Conservation (phyloP, 805 yeast genomes). For the Lachancea dasiensis region DNA sequence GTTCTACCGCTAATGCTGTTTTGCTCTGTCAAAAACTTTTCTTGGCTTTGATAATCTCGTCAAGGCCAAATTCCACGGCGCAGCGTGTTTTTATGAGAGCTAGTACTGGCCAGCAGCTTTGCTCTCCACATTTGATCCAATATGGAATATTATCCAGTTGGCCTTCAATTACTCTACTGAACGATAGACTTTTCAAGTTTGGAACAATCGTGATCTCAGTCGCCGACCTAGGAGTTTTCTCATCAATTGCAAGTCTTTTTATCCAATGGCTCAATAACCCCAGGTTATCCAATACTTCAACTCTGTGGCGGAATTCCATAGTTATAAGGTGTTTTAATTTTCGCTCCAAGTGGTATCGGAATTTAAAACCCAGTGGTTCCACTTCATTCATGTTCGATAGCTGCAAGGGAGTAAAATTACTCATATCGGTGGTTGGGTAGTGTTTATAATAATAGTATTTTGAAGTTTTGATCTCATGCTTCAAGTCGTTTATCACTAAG, state of each 20-base stretch:
- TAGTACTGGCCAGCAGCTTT: slow-evolving; percentile 87
- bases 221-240: slow-evolving; percentile 71
- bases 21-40: slow-evolving; percentile 15
- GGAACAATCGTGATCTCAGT: slow-evolving; percentile 91
- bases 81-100: slow-evolving; percentile 84
- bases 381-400: slow-evolving; percentile 31
- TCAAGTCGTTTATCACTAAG: slow-evolving; percentile 71
- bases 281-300: slow-evolving; percentile 70
- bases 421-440: slow-evolving; percentile 33
- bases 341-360: slow-evolving; percentile 33
- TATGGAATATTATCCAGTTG: slow-evolving; percentile 75
- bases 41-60: slow-evolving; percentile 51
- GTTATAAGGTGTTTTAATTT: slow-evolving; percentile 52
- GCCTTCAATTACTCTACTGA: slow-evolving; percentile 73
- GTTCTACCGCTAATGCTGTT: slow-evolving; percentile 32
- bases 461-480: slow-evolving; percentile 50
- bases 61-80: slow-evolving; percentile 82
- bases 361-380: slow-evolving; percentile 33
- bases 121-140: slow-evolving; percentile 87
- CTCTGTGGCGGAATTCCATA: slow-evolving; percentile 78
- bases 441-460: slow-evolving; percentile 34
- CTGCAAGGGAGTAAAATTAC: slow-evolving; percentile 19
- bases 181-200: slow-evolving; percentile 62
- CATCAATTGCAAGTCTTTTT: slow-evolving; percentile 79
- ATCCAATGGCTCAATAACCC: slow-evolving; percentile 67